Evolutionary conservation across 306 rosid species (phyloP), one percentile per base, ranked within the genome.

Genomic region (Bauhinia variegata): DNA sequence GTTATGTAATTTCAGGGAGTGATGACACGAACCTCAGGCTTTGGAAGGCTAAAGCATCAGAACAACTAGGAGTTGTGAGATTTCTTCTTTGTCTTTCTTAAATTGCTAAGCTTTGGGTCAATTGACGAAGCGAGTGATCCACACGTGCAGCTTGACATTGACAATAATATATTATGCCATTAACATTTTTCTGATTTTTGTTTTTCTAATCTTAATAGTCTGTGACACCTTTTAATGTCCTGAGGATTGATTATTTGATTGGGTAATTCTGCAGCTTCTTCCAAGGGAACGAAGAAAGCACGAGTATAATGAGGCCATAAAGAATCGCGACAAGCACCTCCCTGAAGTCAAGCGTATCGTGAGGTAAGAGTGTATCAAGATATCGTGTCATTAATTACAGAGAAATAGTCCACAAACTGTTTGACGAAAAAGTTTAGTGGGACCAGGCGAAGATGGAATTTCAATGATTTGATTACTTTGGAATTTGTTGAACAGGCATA

Each of bases 41-140:
- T 64, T 93, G 98, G 98, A 89, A 93, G 85, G 93, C 98, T 56
- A 93, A 80, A 69, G 97, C 97, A 74, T 88, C 98, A 11, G 97
- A 93, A 52, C 97, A 93, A 77, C 75, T 93, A 63, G 98, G 98
- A 79, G 96, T 93, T 5, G 97, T 93, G 86, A 86, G 96, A 75
- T 58, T 4, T 70, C 74, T 58, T 63, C 43, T 68, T 73, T 48
- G 16, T 34, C 48, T 41, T 11, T 70, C 23, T 56, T 54, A 15
- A 55, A 9, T 62, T 49, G 11, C 55, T 18, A 7, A 54, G 11
- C 13, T 31, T 55, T 67, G 46, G 16, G 19, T 47, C 58, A 53
- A 52, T 5, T 48, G 41, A 32, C 64, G 39, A 4, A 18, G 41
- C 56, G 15, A 8, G 41, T 3, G 1, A 19, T 3, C 36, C 38